A percentile compares a stretch with the other conserved stretches of the same genome.
phyloP scores from a whole-genome alignment of 441 rosid genomes.

The Aleurites moluccanus region DNA sequence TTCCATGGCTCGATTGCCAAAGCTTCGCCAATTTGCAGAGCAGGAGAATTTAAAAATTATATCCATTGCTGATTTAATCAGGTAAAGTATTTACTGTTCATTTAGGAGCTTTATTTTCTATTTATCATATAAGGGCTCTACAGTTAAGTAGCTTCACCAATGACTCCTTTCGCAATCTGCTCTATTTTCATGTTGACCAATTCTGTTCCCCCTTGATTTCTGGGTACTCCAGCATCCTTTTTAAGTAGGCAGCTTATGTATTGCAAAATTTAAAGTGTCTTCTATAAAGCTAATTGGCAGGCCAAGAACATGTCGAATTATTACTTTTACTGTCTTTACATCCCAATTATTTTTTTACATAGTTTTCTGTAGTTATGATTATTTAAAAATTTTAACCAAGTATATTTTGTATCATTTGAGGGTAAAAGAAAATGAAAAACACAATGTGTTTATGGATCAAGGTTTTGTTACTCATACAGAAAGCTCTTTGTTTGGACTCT shows the following conservation, averaged over 20 bases:
- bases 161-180: background rate
- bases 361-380: background rate
- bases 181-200: background rate
- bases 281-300: background rate
- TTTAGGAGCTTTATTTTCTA: constrained; percentile 12
- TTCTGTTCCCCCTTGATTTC: background rate
- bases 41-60: constrained; percentile 68
- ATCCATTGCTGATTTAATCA: constrained; percentile 88
- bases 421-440: too few species aligned
- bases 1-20: constrained; percentile 81
- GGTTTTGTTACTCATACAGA: background rate
- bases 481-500: background rate
- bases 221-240: background rate
- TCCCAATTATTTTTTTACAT: background rate
- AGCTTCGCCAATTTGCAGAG: constrained; percentile 67
- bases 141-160: constrained; percentile 4
- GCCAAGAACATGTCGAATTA: background rate
- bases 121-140: background rate
- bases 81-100: constrained; percentile 37
- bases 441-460: background rate
- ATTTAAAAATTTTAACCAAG: background rate
- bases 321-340: background rate
- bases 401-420: background rate
- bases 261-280: background rate
- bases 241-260: background rate